These are phyloP conservation scores for Wickerhamiella azyma DNA, from an alignment of 805 yeast species.

Conservation along the genomic window DNA sequence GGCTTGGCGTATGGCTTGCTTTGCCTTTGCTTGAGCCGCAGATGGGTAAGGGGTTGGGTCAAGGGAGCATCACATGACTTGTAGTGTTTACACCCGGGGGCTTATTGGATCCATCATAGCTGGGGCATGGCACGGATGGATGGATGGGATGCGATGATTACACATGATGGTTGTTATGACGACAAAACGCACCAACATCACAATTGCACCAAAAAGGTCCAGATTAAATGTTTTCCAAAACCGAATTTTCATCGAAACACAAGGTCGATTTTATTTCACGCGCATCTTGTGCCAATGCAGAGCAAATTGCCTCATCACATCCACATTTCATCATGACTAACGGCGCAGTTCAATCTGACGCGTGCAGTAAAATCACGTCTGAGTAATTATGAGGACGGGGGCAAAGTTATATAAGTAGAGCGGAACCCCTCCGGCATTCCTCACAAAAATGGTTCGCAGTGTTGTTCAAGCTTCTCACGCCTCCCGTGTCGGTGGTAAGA, in stretches of 20 bases:
- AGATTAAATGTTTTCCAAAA: no score
- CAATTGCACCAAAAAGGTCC: not conserved
- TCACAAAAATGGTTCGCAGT: conserved; percentile 20
- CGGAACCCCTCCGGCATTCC: not conserved
- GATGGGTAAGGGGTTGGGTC: no score
- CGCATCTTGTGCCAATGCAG: not conserved
- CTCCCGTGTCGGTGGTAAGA: conserved; percentile 67
- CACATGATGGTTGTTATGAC: not conserved
- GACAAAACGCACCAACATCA: not conserved
- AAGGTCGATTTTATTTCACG: no score
- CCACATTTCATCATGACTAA: not conserved
- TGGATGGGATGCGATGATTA: not conserved
- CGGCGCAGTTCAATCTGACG: no score
- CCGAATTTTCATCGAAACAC: no score
- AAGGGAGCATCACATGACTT: no score
- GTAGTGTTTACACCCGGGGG: no score
- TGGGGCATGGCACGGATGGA: no score
- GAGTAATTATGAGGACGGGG: not conserved
- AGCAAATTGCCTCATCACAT: not conserved
- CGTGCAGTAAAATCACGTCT: not conserved
- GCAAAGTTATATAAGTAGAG: not conserved
- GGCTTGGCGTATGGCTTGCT: no score
- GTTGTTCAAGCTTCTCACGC: conserved; percentile 50
- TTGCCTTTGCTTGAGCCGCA: no score
- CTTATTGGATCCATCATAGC: no score